These are phyloP conservation scores for Chalara sp. DNA, from an alignment of 2,329 filamentous ascomycete species.

Conservation along the genomic window DNA sequence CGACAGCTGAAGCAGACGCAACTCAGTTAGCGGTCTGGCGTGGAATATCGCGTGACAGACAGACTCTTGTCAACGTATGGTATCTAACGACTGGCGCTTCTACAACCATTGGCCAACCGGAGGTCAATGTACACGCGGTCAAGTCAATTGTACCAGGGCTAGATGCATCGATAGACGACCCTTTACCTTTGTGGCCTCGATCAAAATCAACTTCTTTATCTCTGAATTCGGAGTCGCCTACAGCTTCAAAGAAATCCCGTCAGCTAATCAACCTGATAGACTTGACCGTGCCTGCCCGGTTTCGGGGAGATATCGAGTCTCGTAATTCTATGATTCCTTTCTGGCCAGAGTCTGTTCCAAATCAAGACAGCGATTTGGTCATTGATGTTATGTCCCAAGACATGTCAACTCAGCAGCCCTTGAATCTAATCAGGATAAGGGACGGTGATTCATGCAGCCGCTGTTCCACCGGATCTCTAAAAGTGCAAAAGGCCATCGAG, in stretches of 20 bases:
- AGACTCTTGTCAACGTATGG: slow-evolving; percentile 63
- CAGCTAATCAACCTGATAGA: slow-evolving; percentile 32
- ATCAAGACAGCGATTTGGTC: slow-evolving; percentile 1
- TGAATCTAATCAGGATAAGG: slow-evolving; percentile 59
- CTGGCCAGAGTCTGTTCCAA: slow-evolving; percentile 8
- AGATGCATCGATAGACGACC: slow-evolving; percentile 62
- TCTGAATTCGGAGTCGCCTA: neutral
- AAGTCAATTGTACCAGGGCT: slow-evolving; percentile 61
- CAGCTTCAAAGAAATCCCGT: neutral
- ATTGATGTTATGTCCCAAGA: slow-evolving; percentile 22
- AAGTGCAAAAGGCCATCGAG: slow-evolving; percentile 70
- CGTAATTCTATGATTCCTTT: slow-evolving; percentile 12
- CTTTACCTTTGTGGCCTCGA: slow-evolving; percentile 43
- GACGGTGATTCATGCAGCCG: slow-evolving; percentile 67
- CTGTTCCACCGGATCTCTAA: slow-evolving; percentile 58
- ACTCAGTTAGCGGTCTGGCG: slow-evolving; percentile 42
- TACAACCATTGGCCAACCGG: slow-evolving; percentile 17
- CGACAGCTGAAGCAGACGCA: neutral
- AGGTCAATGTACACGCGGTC: slow-evolving; percentile 55
- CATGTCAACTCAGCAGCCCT: slow-evolving; percentile 32
- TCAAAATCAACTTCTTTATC: neutral
- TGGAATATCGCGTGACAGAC: slow-evolving; percentile 61
- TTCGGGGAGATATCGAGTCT: slow-evolving; percentile 6
- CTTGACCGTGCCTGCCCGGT: slow-evolving; percentile 21
- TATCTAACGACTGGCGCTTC: slow-evolving; percentile 9